phyloP scores from a whole-genome alignment of 192 early-diverging fungal species.

The Coemansia sp. region DNA sequence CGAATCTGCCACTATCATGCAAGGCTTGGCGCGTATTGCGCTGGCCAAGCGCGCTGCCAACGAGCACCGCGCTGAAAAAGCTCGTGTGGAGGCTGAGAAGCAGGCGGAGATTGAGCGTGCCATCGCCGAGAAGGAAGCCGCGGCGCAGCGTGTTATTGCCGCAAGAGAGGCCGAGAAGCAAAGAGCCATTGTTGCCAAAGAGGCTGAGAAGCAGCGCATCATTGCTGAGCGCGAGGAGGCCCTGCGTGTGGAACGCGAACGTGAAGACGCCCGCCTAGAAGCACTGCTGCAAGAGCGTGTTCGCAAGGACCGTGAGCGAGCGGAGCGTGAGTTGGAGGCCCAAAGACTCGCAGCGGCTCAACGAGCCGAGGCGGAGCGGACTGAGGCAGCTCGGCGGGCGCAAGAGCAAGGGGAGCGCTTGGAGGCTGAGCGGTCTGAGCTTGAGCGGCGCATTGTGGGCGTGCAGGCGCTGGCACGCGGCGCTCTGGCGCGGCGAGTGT shows the following conservation, averaged over 20 bases:
- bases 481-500: slow-evolving; percentile 55
- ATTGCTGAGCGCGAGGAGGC: background rate
- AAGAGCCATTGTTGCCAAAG: background rate
- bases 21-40: slow-evolving; percentile 61
- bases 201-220: slow-evolving; percentile 8
- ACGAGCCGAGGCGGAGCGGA: slow-evolving; percentile 6
- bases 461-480: slow-evolving; percentile 68
- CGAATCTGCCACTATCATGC: slow-evolving; percentile 53
- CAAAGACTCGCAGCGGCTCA: background rate
- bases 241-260: slow-evolving; percentile 14
- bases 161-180: slow-evolving; percentile 23
- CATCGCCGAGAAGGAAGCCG: slow-evolving; percentile 13
- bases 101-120: slow-evolving; percentile 3
- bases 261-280: slow-evolving; percentile 14
- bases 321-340: slow-evolving; percentile 4
- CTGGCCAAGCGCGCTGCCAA: slow-evolving; percentile 53
- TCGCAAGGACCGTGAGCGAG: slow-evolving; percentile 18
- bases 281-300: slow-evolving; percentile 25
- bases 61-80: slow-evolving; percentile 16
- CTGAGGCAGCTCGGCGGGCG: slow-evolving; percentile 14
- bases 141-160: slow-evolving; percentile 19
- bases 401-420: slow-evolving; percentile 40
- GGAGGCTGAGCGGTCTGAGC: slow-evolving; percentile 39
- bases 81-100: background rate
- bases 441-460: slow-evolving; percentile 47